Evolutionary conservation across 768 basidiomycete species (phyloP), one percentile per base, ranked within the genome.

Genomic region (Gloeostereum incarnatum): DNA sequence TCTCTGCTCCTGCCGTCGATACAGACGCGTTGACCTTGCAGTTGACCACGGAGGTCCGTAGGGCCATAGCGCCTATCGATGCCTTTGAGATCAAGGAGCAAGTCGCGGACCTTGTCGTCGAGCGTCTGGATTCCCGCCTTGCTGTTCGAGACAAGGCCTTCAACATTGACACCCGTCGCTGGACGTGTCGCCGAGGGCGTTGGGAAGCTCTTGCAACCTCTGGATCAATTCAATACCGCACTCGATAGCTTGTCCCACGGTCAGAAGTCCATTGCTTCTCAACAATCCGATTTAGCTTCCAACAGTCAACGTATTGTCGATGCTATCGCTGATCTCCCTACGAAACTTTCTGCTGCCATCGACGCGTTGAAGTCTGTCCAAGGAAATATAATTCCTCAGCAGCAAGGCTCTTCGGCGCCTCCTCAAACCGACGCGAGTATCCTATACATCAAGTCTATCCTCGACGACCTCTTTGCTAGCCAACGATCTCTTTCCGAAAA

Each of bases 41-140:
- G 44, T 62, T 91, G 35, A 73, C 73, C 3, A 59, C 71, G 1
- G 88, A 89, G 56, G 69, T 91, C 29, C 73, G 80, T 37, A 70
- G 72, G 17, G 72, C 78, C 19, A 78, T 85, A 42, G 79, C 76
- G 0, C 82, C 81, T 0, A 72, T 90, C 17, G 88, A 91, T 49
- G 75, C 84, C 0, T 84, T 88, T 48, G 82, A 84, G 54, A 84
- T 91, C 53, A 88, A 87, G 63, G 88, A 90, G 50, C 84, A 87
- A 50, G 86, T 91, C 0, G 83, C 88, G 2, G 88, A 89, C 52
- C 72, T 90, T 20, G 88, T 91, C 1, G 83, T 91, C 6, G 88
- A 88, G 53, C 75, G 88, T 19, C 66, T 91, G 8, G 83, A 89
- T 49, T 81, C 87, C 8, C 75, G 86, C 14, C 67, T 91, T 34